Conservation (phyloP, 2,329 filamentous ascomycete species). For the Akanthomyces lecanii region DNA sequence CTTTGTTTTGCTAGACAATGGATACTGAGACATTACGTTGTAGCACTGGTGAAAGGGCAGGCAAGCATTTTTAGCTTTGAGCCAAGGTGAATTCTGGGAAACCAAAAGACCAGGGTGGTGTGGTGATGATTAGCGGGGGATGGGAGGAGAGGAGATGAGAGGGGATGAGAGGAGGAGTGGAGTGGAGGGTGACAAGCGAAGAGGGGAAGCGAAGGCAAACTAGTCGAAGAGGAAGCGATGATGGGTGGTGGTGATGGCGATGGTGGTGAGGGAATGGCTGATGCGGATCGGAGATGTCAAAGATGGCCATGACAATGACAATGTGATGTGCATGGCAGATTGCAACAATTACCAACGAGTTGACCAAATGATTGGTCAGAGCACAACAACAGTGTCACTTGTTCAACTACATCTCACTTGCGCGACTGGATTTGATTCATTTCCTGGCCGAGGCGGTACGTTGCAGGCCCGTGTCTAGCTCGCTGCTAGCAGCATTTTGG, state of each 20-base stretch:
- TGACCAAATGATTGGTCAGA: no score
- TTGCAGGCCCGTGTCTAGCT: not conserved
- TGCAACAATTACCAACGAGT: not conserved
- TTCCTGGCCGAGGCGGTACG: not conserved
- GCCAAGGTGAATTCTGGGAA: not conserved
- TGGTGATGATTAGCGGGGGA: not conserved
- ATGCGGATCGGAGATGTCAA: conserved; percentile 8
- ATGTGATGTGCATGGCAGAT: not conserved
- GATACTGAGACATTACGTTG: not conserved
- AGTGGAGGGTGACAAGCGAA: not conserved
- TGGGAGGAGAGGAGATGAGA: not conserved
- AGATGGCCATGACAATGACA: not conserved
- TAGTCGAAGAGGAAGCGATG: not conserved
- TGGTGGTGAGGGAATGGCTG: not conserved
- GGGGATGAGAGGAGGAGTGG: no score
- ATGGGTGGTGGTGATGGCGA: not conserved
- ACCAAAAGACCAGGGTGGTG: not conserved
- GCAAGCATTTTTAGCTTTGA: no score
- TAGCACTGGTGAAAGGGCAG: not conserved
- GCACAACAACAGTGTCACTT: not conserved
- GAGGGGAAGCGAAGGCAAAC: not conserved
- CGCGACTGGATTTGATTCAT: not conserved
- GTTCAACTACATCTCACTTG: not conserved
- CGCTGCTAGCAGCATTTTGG: not conserved
- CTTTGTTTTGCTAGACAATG: not conserved